Evolutionary conservation across 371 early-diverging fungal species (phyloP).

Genomic region (Amoeboaphelidium protococcarum): DNA sequence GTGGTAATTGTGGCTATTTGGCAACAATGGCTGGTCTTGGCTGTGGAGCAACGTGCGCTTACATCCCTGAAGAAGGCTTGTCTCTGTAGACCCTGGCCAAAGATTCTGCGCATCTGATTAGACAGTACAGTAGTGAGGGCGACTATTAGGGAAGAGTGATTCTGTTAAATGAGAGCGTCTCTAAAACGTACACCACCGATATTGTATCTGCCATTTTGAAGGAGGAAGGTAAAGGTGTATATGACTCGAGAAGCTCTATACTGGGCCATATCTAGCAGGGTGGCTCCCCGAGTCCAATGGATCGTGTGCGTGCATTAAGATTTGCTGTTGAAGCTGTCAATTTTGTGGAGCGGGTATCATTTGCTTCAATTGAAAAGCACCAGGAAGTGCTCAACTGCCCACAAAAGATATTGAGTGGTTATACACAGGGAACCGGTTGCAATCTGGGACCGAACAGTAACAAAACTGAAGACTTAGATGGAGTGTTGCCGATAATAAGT

Average conservation of each 20-base stretch:
- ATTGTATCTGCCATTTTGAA: slow-evolving; percentile 60
- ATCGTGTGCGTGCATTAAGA: slow-evolving; percentile 73
- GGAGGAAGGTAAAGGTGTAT: slow-evolving; percentile 76
- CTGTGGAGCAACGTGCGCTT: slow-evolving; percentile 72
- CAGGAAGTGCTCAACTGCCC: not conserved
- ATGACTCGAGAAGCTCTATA: slow-evolving; percentile 71
- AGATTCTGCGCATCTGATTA: slow-evolving; percentile 52
- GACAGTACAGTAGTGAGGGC: slow-evolving; percentile 47
- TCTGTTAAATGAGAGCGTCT: slow-evolving; percentile 53
- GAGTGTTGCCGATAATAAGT: no score
- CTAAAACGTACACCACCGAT: slow-evolving; percentile 65
- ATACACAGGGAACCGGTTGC: no score
- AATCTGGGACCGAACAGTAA: not conserved
- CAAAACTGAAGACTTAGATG: slow-evolving; percentile 3
- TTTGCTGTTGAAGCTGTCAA: slow-evolving; percentile 41
- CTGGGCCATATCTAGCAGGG: slow-evolving; percentile 96
- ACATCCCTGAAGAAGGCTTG: slow-evolving; percentile 86
- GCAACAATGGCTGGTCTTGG: slow-evolving; percentile 72
- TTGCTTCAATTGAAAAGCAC: slow-evolving; percentile 9
- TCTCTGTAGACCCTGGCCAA: slow-evolving; percentile 41
- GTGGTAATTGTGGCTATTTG: slow-evolving; percentile 86
- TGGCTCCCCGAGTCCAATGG: slow-evolving; percentile 77
- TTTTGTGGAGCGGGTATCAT: slow-evolving; percentile 15
- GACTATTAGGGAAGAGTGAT: slow-evolving; percentile 23
- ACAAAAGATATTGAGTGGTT: no score